phyloP scores from a whole-genome alignment of 305 asterid genomes.

The Euphrasia arctica region DNA sequence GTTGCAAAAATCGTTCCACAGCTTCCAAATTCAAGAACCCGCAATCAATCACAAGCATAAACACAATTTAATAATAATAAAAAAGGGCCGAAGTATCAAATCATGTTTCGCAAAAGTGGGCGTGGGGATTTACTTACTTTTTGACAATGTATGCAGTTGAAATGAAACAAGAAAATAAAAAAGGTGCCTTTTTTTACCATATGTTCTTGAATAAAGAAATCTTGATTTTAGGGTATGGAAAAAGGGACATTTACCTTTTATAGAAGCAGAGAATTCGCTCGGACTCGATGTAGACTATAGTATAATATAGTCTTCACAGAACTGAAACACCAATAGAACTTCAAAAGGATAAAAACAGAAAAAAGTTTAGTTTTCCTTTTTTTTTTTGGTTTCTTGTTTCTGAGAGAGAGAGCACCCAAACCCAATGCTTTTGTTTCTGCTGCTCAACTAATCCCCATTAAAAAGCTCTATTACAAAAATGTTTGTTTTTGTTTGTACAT shows the following conservation, averaged over 20 bases:
- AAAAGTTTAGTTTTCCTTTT: neutral
- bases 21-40: constrained; percentile 29
- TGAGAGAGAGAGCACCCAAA: neutral
- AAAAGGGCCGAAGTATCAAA: constrained; percentile 9
- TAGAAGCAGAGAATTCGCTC: constrained; percentile 32
- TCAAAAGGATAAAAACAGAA: neutral
- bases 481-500: constrained; percentile 5
- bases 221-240: constrained; percentile 25
- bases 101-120: constrained; percentile 19
- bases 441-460: constrained; percentile 23
- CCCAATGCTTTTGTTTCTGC: constrained; percentile 18
- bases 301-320: constrained; percentile 8
- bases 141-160: constrained; percentile 24
- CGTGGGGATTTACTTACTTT: constrained; percentile 1
- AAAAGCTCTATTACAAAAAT: constrained; percentile 3
- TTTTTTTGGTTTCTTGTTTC: no score
- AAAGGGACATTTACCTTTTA: constrained; percentile 34
- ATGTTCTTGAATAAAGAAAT: constrained; percentile 16
- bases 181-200: constrained; percentile 12
- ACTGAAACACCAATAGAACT: constrained; percentile 22
- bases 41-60: constrained; percentile 1
- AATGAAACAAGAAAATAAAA: constrained; percentile 5
- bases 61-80: constrained; percentile 6
- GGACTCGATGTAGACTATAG: constrained; percentile 6
- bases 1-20: constrained; percentile 23